Conservation (phyloP, 192 early-diverging fungal species). For the Rhizophagus sp. region DNA sequence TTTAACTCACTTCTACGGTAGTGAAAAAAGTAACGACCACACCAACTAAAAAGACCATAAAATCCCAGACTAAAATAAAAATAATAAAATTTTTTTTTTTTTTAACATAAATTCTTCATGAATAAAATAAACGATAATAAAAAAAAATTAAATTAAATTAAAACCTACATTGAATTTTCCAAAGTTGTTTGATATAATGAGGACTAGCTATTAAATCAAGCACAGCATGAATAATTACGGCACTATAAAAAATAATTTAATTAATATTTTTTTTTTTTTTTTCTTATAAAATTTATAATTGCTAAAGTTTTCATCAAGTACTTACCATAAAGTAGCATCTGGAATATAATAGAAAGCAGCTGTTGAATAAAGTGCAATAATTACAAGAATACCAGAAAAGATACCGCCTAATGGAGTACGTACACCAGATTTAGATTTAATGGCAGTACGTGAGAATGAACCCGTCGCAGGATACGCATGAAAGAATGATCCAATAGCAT, state of each 20-base stretch:
- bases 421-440: slow-evolving; percentile 88
- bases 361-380: slow-evolving; percentile 84
- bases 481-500: slow-evolving; percentile 85
- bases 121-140: too few species aligned
- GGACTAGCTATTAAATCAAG: slow-evolving; percentile 72
- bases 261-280: neutral
- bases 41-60: slow-evolving; percentile 51
- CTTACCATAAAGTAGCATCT: slow-evolving; percentile 63
- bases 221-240: slow-evolving; percentile 88
- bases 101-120: slow-evolving; percentile 6
- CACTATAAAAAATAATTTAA: slow-evolving; percentile 32
- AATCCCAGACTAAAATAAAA: slow-evolving; percentile 45
- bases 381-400: slow-evolving; percentile 76
- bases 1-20: slow-evolving; percentile 55
- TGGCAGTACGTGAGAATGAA: slow-evolving; percentile 90
- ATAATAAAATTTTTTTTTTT: neutral
- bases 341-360: slow-evolving; percentile 87
- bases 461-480: slow-evolving; percentile 87
- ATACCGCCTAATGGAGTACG: slow-evolving; percentile 77
- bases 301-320: neutral
- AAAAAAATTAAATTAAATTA: too few species aligned
- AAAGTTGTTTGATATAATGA: slow-evolving; percentile 59
- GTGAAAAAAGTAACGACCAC: slow-evolving; percentile 64
- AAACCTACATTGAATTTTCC: slow-evolving; percentile 55
- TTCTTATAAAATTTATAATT: too few species aligned